phyloP scores from a whole-genome alignment of 352 stramenopile genomes.

The Saprolegnia parasitica region DNA sequence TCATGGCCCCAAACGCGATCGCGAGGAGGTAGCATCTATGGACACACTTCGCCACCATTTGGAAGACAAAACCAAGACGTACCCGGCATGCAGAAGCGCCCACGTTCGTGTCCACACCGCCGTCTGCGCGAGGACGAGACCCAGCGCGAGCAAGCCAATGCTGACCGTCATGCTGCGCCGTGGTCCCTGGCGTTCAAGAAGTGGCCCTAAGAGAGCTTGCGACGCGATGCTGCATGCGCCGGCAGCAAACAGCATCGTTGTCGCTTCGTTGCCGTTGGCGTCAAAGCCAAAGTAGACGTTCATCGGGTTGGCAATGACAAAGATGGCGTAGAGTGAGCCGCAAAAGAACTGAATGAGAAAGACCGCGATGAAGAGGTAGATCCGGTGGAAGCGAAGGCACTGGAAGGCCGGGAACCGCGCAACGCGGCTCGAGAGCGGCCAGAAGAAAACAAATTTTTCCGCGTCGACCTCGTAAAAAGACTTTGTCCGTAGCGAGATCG shows the following conservation, averaged over 20 bases:
- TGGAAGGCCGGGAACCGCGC: not conserved
- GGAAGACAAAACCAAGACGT: not conserved
- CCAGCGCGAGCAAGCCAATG: not conserved
- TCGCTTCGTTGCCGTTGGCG: conserved; percentile 1
- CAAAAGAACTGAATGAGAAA: conserved; percentile 23
- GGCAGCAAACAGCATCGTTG: not conserved
- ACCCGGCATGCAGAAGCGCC: conserved; percentile 9
- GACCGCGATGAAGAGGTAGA: not conserved
- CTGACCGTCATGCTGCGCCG: not conserved
- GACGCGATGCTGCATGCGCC: not conserved
- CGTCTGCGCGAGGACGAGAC: conserved; percentile 7
- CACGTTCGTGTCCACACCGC: not conserved
- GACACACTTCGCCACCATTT: not conserved
- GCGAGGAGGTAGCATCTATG: conserved; percentile 10
- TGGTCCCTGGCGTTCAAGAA: conserved; percentile 18
- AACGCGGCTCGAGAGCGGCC: not conserved
- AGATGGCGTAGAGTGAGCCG: conserved; percentile 23
- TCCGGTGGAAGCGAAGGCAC: conserved; percentile 15
- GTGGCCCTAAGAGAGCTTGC: not conserved
- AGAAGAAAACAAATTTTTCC: conserved; percentile 16
- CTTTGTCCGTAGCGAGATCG: conserved; percentile 10
- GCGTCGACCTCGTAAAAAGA: not conserved
- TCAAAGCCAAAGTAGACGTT: conserved; percentile 23
- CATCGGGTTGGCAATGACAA: conserved; percentile 7
- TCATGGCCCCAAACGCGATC: conserved; percentile 2